Conservation (phyloP, 2,329 filamentous ascomycete genomes). For the Cucurbitaria berberidis region DNA sequence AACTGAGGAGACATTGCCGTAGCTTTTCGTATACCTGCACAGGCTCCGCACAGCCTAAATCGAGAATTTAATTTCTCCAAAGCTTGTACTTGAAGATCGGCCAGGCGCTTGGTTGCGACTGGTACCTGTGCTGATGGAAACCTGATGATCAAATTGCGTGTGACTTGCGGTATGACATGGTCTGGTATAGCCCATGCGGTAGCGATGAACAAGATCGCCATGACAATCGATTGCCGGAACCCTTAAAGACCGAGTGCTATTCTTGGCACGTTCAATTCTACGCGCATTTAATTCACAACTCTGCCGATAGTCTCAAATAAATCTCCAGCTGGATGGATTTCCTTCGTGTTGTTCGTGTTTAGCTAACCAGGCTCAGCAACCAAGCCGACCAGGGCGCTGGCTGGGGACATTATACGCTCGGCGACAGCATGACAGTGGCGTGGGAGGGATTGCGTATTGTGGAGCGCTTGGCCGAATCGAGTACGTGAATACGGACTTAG, state of each 20-base stretch:
- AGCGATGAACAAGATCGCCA: not conserved
- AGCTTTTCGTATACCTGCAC: not conserved
- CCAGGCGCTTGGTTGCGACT: not conserved
- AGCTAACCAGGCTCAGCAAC: not conserved
- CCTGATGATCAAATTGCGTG: not conserved
- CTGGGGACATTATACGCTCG: not conserved
- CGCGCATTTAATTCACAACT: not conserved
- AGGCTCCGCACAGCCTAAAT: not conserved
- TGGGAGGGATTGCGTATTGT: not conserved
- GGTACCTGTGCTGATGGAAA: not conserved
- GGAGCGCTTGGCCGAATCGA: not conserved
- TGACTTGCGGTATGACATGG: not conserved
- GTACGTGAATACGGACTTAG: not conserved
- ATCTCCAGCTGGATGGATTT: not conserved
- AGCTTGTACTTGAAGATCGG: not conserved
- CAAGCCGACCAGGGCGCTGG: not conserved
- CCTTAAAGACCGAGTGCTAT: not conserved
- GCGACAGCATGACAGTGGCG: not conserved
- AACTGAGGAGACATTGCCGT: not conserved
- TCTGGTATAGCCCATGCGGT: not conserved
- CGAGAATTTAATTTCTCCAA: not conserved
- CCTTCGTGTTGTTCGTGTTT: not conserved
- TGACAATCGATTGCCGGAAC: not conserved
- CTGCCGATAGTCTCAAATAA: not conserved
- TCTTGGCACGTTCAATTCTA: not conserved